These are phyloP conservation scores for Chlamydomonas urium DNA, from an alignment of 139 green algal genomes.

Conservation along the genomic window DNA sequence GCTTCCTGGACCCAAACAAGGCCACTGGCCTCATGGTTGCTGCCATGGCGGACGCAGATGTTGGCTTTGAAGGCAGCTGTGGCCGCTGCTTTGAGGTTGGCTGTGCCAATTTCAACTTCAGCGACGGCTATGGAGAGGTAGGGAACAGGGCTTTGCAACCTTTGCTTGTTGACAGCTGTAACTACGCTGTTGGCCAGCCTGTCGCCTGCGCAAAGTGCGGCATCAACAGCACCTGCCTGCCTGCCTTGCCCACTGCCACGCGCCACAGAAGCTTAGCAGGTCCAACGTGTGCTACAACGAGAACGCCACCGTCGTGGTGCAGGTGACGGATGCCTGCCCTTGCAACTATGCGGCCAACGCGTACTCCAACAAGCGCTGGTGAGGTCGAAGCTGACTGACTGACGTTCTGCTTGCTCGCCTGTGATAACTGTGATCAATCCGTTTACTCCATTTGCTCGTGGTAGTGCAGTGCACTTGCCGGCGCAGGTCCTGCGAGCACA, in stretches of 20 bases:
- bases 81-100: constrained; percentile 34
- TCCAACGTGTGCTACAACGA: constrained; percentile 29
- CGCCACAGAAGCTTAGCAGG: constrained; percentile 31
- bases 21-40: constrained; percentile 30
- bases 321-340: constrained; percentile 36
- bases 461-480: too few species aligned
- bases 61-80: constrained; percentile 23
- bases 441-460: too few species aligned
- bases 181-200: not conserved
- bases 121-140: constrained; percentile 43
- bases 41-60: constrained; percentile 26
- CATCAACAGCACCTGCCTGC: not conserved
- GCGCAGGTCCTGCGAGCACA: too few species aligned
- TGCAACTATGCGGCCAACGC: constrained; percentile 41
- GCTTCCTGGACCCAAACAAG: constrained; percentile 12
- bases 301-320: constrained; percentile 26
- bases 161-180: not conserved
- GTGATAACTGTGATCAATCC: not conserved
- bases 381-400: not conserved
- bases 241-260: too few species aligned
- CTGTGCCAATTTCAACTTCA: constrained; percentile 24
- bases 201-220: not conserved
- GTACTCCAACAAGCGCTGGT: constrained; percentile 33
- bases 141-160: too few species aligned
- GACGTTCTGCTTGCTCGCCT: not conserved